phyloP scores from a whole-genome alignment of 257 asterid species.

The Primulina huaijiensis region DNA sequence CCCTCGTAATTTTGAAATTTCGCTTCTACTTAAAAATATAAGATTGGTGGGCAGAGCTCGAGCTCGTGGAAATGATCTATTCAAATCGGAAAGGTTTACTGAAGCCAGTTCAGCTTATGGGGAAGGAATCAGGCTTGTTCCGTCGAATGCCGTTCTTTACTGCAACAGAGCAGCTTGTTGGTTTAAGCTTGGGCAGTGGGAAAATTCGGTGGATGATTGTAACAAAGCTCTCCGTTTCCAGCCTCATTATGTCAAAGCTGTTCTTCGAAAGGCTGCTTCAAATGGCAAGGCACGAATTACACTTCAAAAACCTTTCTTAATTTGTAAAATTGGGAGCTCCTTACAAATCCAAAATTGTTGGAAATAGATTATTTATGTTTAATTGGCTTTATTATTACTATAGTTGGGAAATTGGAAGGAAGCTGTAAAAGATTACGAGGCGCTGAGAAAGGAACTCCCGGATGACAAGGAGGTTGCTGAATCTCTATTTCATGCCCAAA shows the following conservation, averaged over 20 bases:
- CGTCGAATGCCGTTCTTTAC: slow-evolving; percentile 79
- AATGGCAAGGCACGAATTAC: slow-evolving; percentile 52
- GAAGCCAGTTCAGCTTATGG: slow-evolving; percentile 92
- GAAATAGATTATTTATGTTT: neutral
- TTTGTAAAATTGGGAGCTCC: neutral
- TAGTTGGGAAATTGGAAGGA: slow-evolving; percentile 88
- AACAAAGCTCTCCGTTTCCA: slow-evolving; percentile 73
- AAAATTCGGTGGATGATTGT: slow-evolving; percentile 75
- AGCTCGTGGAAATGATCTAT: slow-evolving; percentile 81
- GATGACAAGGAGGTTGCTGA: slow-evolving; percentile 73
- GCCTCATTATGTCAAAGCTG: slow-evolving; percentile 75
- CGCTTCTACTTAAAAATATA: slow-evolving; percentile 47
- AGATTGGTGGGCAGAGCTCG: slow-evolving; percentile 73
- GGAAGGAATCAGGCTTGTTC: slow-evolving; percentile 77
- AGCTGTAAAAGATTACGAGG: slow-evolving; percentile 85
- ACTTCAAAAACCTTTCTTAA: neutral
- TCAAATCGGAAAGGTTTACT: slow-evolving; percentile 81
- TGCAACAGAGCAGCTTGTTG: slow-evolving; percentile 98
- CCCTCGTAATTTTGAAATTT: slow-evolving; percentile 58
- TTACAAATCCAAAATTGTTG: neutral
- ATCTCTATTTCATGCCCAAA: slow-evolving; percentile 69
- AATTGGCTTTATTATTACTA: slow-evolving; percentile 2
- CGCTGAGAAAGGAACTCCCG: slow-evolving; percentile 64
- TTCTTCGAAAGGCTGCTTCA: slow-evolving; percentile 88
- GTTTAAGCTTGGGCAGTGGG: slow-evolving; percentile 85